phyloP scores from a whole-genome alignment of 2,329 filamentous ascomycete species.

The Penicillium digitatum region DNA sequence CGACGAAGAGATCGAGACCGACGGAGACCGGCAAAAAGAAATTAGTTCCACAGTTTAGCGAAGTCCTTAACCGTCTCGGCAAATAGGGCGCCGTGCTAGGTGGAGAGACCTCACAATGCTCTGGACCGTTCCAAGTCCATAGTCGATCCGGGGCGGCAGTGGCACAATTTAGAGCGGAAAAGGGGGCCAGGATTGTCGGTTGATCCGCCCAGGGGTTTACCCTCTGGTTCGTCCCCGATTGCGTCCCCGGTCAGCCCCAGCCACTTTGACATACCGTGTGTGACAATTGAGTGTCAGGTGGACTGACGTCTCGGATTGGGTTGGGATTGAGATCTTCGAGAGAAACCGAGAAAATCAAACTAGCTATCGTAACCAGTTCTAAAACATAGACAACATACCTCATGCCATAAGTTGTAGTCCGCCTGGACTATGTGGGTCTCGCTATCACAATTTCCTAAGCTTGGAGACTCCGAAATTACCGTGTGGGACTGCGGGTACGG shows the following conservation, averaged over 20 bases:
- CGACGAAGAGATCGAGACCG: constrained; percentile 7
- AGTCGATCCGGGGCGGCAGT: constrained; percentile 29
- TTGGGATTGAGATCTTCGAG: background rate
- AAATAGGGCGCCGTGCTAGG: background rate
- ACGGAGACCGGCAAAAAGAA: constrained; percentile 4
- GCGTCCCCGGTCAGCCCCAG: constrained; percentile 1
- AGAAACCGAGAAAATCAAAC: no score
- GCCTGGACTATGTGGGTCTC: constrained; percentile 8
- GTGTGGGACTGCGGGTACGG: constrained; percentile 22
- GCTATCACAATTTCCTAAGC: constrained; percentile 1
- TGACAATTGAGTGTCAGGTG: background rate
- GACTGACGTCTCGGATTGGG: background rate
- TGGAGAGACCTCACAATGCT: background rate
- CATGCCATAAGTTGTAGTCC: background rate
- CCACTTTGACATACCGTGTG: background rate
- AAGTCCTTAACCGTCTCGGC: background rate
- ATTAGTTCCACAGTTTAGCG: background rate
- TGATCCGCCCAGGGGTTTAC: constrained; percentile 34
- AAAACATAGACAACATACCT: no score
- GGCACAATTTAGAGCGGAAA: constrained; percentile 18
- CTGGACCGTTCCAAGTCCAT: constrained; percentile 7
- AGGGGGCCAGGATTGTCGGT: constrained; percentile 17
- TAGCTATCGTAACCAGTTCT: background rate
- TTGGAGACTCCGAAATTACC: constrained; percentile 3
- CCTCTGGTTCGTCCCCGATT: constrained; percentile 7